phyloP scores from a whole-genome alignment of 257 asterid species.

The Haberlea rhodopensis region DNA sequence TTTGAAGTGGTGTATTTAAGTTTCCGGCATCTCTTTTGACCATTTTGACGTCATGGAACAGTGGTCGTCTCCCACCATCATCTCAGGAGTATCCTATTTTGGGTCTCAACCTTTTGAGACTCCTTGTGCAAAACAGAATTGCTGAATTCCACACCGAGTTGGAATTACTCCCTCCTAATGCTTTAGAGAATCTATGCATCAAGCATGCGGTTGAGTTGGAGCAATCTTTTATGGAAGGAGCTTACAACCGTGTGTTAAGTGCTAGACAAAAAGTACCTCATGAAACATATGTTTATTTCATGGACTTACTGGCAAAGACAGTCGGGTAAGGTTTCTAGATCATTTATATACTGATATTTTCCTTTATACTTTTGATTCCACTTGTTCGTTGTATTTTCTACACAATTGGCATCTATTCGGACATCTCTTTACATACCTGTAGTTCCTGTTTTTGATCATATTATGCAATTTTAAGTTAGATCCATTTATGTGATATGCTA shows the following conservation, averaged over 20 bases:
- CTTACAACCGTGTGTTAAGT: conserved; percentile 84
- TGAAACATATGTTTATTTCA: conserved; percentile 82
- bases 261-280: conserved; percentile 94
- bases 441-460: not conserved
- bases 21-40: conserved; percentile 1
- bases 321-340: conserved; percentile 56
- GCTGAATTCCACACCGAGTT: conserved; percentile 96
- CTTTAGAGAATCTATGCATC: conserved; percentile 86
- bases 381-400: not conserved
- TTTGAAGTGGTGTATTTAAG: not conserved
- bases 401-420: not conserved
- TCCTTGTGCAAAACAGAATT: conserved; percentile 93
- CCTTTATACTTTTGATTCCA: not conserved
- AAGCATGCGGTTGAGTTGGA: conserved; percentile 95
- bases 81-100: conserved; percentile 86
- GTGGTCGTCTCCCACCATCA: conserved; percentile 72
- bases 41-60: conserved; percentile 41
- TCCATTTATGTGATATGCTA: not conserved
- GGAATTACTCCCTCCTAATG: conserved; percentile 73
- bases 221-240: conserved; percentile 99
- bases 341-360: not conserved
- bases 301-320: conserved; percentile 94
- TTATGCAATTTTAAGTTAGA: not conserved
- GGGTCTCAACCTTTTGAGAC: conserved; percentile 97
- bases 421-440: not conserved